Evolutionary conservation across 305 asterid species (phyloP).

Genomic region (Fraxinus sp.): DNA sequence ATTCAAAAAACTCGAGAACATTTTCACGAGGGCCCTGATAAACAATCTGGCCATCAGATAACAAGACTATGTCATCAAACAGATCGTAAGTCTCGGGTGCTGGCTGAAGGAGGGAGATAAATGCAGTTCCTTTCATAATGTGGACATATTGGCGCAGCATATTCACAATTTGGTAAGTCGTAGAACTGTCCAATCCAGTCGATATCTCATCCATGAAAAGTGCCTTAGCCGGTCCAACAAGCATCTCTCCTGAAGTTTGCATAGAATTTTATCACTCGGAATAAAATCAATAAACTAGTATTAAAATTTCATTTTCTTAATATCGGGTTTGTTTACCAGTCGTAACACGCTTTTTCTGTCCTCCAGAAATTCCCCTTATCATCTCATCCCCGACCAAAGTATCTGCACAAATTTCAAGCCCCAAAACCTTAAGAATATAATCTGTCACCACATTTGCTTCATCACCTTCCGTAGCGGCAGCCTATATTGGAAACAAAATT

Average conservation of each 20-base stretch:
- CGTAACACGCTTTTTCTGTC: constrained; percentile 80
- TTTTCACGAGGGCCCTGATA: constrained; percentile 79
- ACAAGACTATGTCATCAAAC: constrained; percentile 75
- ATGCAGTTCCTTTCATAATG: constrained; percentile 68
- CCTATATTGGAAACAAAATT: constrained; percentile 35
- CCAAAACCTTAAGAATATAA: constrained; percentile 62
- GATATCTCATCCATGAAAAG: constrained; percentile 96
- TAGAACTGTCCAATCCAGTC: constrained; percentile 86
- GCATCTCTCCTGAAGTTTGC: constrained; percentile 63
- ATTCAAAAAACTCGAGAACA: constrained; percentile 68
- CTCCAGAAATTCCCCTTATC: constrained; percentile 88
- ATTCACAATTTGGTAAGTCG: constrained; percentile 73
- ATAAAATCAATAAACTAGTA: background rate
- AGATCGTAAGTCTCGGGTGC: constrained; percentile 85
- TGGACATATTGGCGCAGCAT: constrained; percentile 60
- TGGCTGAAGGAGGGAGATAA: constrained; percentile 83
- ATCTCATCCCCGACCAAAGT: constrained; percentile 79
- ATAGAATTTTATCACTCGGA: background rate
- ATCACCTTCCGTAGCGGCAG: constrained; percentile 72
- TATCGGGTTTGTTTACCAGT: constrained; percentile 43
- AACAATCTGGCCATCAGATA: constrained; percentile 65
- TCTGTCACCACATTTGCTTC: constrained; percentile 65
- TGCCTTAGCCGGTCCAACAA: constrained; percentile 78
- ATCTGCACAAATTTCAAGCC: constrained; percentile 78
- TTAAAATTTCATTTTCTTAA: background rate